phyloP scores from a whole-genome alignment of 2,329 filamentous ascomycete species.

The Exophiala viscosa region DNA sequence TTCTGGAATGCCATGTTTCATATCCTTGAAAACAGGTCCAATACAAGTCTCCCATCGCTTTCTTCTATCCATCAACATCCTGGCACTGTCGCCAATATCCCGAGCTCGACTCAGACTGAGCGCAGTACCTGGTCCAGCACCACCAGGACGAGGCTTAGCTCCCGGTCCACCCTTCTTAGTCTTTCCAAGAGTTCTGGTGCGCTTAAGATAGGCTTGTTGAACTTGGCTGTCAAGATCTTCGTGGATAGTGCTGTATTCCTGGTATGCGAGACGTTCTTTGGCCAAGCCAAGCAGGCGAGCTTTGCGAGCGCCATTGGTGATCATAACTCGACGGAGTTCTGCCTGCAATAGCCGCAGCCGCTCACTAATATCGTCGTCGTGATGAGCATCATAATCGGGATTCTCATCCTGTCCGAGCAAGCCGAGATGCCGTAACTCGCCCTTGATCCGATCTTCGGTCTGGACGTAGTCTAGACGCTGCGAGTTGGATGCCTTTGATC shows the following conservation, averaged over 20 bases:
- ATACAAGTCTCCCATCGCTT: conserved; percentile 88
- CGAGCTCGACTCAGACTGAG: conserved; percentile 61
- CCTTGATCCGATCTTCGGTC: conserved; percentile 85
- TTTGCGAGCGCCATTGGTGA: conserved; percentile 88
- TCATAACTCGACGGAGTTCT: conserved; percentile 75
- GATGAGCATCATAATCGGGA: conserved; percentile 82
- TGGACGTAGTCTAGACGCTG: conserved; percentile 79
- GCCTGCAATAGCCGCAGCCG: conserved; percentile 80
- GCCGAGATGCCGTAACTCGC: conserved; percentile 86
- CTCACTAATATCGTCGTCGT: conserved; percentile 89
- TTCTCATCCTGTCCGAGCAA: conserved; percentile 68
- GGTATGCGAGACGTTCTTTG: conserved; percentile 88
- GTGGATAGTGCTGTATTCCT: conserved; percentile 94
- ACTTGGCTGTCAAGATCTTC: conserved; percentile 95
- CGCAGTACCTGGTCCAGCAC: conserved; percentile 47
- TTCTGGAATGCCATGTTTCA: conserved; percentile 70
- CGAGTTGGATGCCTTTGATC: conserved; percentile 65
- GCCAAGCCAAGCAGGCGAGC: conserved; percentile 80
- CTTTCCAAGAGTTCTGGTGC: conserved; percentile 89
- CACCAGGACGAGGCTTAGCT: conserved; percentile 48
- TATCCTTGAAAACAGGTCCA: conserved; percentile 82
- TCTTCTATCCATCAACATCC: conserved; percentile 87
- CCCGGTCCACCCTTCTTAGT: conserved; percentile 80
- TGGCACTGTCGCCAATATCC: conserved; percentile 79
- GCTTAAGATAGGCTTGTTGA: conserved; percentile 91